A percentile compares a stretch with the other conserved stretches of the same genome.
phyloP scores from a whole-genome alignment of 495 filamentous ascomycete genomes.

The Wilcoxina mikolae region DNA sequence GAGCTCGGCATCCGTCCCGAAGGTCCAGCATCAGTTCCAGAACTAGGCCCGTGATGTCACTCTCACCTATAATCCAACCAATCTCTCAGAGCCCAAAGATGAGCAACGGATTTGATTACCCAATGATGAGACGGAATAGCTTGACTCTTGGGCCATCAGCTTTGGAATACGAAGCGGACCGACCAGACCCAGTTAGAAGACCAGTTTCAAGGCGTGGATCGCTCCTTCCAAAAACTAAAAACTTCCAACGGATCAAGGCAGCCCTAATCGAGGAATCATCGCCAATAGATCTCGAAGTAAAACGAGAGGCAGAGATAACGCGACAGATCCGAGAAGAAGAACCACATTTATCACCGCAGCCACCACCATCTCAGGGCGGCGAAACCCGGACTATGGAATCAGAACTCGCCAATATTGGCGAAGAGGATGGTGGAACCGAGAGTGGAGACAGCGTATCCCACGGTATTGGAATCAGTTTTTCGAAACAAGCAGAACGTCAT shows the following conservation, averaged over 20 bases:
- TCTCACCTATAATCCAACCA: background rate
- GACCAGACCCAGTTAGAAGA: slow-evolving; percentile 39
- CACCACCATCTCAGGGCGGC: slow-evolving; percentile 32
- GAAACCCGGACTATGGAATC: slow-evolving; percentile 6
- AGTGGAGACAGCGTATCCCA: slow-evolving; percentile 12
- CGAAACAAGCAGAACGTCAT: slow-evolving; percentile 23
- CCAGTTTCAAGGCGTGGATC: slow-evolving; percentile 78
- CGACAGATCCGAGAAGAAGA: slow-evolving; percentile 67
- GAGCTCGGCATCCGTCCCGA: background rate
- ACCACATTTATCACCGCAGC: slow-evolving; percentile 34
- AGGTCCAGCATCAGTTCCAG: background rate
- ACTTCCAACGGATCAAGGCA: slow-evolving; percentile 81
- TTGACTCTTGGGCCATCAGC: slow-evolving; percentile 70
- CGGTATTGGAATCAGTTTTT: slow-evolving; percentile 24
- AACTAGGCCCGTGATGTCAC: background rate
- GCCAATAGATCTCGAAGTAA: slow-evolving; percentile 74
- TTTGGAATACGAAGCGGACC: slow-evolving; percentile 43
- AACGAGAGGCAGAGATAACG: slow-evolving; percentile 86
- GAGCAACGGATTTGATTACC: slow-evolving; percentile 9
- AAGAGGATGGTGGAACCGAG: slow-evolving; percentile 24
- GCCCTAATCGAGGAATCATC: slow-evolving; percentile 74
- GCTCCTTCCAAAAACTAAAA: slow-evolving; percentile 89
- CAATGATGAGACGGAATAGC: slow-evolving; percentile 56
- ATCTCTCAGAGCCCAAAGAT: background rate
- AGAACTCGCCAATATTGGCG: slow-evolving; percentile 20